Conservation (phyloP, 495 filamentous ascomycete species). For the Penicillium arizonense region DNA sequence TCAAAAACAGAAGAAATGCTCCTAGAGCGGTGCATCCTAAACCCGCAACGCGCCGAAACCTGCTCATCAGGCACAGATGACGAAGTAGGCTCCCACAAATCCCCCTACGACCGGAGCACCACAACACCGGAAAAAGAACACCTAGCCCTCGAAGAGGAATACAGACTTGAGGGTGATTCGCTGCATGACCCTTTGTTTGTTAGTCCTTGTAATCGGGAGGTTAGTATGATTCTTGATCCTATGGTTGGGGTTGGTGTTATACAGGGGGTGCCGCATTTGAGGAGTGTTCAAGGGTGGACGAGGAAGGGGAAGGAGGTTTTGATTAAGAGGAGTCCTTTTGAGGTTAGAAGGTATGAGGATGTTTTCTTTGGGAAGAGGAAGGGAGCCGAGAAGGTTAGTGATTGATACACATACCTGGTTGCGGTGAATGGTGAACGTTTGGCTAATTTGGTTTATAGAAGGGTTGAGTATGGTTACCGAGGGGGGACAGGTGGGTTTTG, state of each 20-base stretch:
- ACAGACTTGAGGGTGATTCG: slow-evolving; percentile 18
- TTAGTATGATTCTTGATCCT: slow-evolving; percentile 22
- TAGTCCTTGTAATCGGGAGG: slow-evolving; percentile 27
- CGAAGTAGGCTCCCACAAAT: slow-evolving; percentile 29
- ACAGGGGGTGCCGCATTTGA: slow-evolving; percentile 10
- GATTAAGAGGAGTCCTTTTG: slow-evolving; percentile 17
- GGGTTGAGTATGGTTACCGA: background rate
- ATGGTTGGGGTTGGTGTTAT: slow-evolving; percentile 6
- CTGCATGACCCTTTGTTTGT: slow-evolving; percentile 23
- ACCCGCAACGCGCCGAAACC: slow-evolving; percentile 23
- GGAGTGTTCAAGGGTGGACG: slow-evolving; percentile 26
- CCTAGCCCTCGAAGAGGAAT: slow-evolving; percentile 24
- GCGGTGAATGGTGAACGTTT: background rate
- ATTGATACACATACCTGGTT: background rate
- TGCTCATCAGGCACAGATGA: slow-evolving; percentile 31
- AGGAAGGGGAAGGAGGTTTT: slow-evolving; percentile 20
- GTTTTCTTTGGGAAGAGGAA: slow-evolving; percentile 15
- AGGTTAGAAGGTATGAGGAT: slow-evolving; percentile 22
- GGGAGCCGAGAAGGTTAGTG: slow-evolving; percentile 1
- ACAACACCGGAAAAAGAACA: slow-evolving; percentile 24
- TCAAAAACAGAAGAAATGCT: background rate
- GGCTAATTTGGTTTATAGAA: background rate
- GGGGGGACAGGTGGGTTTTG: too few species aligned
- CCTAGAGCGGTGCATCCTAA: slow-evolving; percentile 27
- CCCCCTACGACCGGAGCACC: slow-evolving; percentile 26